Evolutionary conservation across 441 rosid species (phyloP), one percentile per base, ranked within the genome.

Genomic region (Codiaeum variegatum): DNA sequence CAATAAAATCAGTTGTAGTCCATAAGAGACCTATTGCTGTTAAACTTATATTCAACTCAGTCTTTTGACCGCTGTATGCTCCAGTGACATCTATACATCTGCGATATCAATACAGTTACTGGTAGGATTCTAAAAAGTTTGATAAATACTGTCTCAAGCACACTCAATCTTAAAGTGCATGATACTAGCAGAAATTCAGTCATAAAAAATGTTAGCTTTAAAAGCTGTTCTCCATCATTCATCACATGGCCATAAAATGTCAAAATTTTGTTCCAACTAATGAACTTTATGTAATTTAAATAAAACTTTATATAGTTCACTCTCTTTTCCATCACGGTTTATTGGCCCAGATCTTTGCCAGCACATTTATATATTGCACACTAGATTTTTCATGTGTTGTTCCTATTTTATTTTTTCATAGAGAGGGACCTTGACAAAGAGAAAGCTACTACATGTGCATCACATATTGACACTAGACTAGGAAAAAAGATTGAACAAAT

Each of bases 1-100:
- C 95, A 73, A 96, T 79, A 82, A 96, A 93, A 85, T 96, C 99
- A 78, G 97, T 88, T 66, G 91, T 80, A 31, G 97, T 93, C 99
- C 99, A 96, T 72, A 96, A 80, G 72, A 96, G 93, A 69, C 99
- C 96, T 76, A 96, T 85, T 66, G 99, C 95, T 69, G 99, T 93
- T 84, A 96, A 83, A 83, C 98, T 96, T 78, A 96, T 91, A 80
- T 96, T 96, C 79, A 93, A 81, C 84, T 93, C 98, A 31, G 96
- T 86, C 84, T 89, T 90, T 79, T 96, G 99, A 76, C 89, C 85
- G 86, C 98, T 87, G 77, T 96, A 96, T 66, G 98, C 99, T 83
- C 99, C 98, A 78, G 96, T 91, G 66, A 96, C 99, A 79, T 96
- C 97, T 64, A 93, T 85, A 86, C 98, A 96, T 83, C 99, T 95